These are phyloP conservation scores for Triticum turgidum DNA, from an alignment of 176 grass and related monocot species.

Conservation along the genomic window DNA sequence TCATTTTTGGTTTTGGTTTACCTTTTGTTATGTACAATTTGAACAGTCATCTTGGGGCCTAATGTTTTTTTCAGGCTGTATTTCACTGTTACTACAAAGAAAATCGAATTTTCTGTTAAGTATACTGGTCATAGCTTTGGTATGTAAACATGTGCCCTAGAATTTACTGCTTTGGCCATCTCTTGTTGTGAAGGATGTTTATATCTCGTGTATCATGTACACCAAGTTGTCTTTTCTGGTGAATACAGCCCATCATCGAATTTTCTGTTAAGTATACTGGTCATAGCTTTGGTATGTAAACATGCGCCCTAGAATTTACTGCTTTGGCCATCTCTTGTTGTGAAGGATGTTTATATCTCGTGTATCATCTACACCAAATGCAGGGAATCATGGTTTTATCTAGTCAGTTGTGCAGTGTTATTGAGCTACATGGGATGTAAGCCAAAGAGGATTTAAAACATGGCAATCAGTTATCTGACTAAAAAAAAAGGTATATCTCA, in stretches of 20 bases:
- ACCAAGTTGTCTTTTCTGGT: no score
- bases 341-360: no score
- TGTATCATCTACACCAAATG: not conserved
- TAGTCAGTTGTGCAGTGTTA: no score
- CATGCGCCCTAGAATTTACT: no score
- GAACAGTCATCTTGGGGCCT: conserved; percentile 36
- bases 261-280: not conserved
- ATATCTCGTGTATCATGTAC: no score
- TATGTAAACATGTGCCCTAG: no score
- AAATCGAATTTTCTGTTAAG: not conserved
- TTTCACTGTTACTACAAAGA: conserved; percentile 37
- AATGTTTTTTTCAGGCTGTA: conserved; percentile 26
- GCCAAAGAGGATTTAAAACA: not conserved
- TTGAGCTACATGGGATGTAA: no score
- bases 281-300: not conserved
- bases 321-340: no score
- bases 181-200: no score
- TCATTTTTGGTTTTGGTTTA: conserved; percentile 30
- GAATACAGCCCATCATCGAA: not conserved
- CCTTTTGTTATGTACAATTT: conserved; percentile 37
- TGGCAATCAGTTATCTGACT: not conserved
- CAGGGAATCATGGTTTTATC: not conserved
- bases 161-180: no score
- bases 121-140: not conserved
- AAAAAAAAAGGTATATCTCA: not conserved